Base-by-base conservation (phyloP, 116 monocot species). In the Iris pallida region DNA sequence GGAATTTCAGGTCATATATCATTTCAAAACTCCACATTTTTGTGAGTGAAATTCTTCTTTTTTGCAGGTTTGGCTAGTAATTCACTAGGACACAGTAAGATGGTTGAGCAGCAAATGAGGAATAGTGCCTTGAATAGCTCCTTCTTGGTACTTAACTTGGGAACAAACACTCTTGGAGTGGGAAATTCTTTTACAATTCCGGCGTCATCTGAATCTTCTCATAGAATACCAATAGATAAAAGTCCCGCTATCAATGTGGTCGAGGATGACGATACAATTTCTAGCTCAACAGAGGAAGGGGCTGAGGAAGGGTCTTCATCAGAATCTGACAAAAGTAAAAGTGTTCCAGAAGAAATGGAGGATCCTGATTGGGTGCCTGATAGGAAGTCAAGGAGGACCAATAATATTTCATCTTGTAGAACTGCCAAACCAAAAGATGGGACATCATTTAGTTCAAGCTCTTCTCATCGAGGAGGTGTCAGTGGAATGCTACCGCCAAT, bases 81-180 rank as follows among this genome's bases (percentile, higher is more conserved):
- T 30, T 30, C 30, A 30, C 30, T 30, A 30, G 30, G 30, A 30
- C 30, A 30, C 30, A 30, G 30, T 30, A 30, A 30, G 30, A 47
- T 71, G 51, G 51, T 7, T 59, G 43, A 42, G 20, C 63, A 41
- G 15, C 2, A 57, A 7, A 49, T 14, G 41, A 70, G 13, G 17
- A 65, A 58, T 12, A 42, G 53, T 20, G 10, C 68, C 43, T 45
- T 45, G n/a, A 86, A 86, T 70, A 69, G 84, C 56, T 76, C 76
- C 20, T 88, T 88, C 45, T 70, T 88, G 79, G 65, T 84, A 13
- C 88, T 88, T 20, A 88, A 88, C 64, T 64, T 76, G 64, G 73
- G 76, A n/a, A 74, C 59, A 12, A 88, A 88, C 20, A 78, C 83
- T 11, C 61, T 83, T 69, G 75, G 71, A 64, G 43, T 82, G 47